Conservation (phyloP, 768 basidiomycete genomes). For the Artomyces pyxidatus region DNA sequence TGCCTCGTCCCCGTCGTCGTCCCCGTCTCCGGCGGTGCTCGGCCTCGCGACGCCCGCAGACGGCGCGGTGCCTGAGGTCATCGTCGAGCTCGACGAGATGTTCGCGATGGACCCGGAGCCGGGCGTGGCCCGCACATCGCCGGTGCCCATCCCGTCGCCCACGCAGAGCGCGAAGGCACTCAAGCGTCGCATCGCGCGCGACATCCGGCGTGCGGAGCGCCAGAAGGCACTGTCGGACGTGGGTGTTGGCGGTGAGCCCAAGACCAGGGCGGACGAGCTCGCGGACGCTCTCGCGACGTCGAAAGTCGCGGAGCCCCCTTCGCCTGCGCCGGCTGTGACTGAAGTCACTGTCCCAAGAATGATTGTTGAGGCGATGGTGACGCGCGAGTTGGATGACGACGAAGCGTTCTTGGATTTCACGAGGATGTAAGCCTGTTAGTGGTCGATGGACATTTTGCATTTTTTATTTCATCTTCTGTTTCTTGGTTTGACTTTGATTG, state of each 20-base stretch:
- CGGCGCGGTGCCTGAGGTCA: background rate
- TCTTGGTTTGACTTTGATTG: too few species aligned
- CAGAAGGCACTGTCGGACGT: constrained; percentile 20
- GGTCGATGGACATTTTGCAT: too few species aligned
- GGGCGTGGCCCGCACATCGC: background rate
- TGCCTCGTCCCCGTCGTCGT: background rate
- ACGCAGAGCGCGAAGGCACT: constrained; percentile 1
- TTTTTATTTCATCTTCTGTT: background rate
- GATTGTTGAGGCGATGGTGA: constrained; percentile 76
- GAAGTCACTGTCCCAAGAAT: constrained; percentile 38
- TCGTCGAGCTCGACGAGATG: constrained; percentile 20
- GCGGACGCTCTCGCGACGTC: constrained; percentile 15
- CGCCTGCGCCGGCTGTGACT: constrained; percentile 5
- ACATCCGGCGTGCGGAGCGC: constrained; percentile 17
- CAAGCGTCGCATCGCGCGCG: constrained; percentile 3
- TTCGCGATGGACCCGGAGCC: constrained; percentile 43
- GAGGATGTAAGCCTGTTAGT: background rate
- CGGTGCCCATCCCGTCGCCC: background rate
- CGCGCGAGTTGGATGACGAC: constrained; percentile 67
- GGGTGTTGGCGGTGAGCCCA: background rate
- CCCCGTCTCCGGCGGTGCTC: background rate
- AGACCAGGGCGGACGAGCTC: too few species aligned
- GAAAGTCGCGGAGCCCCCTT: constrained; percentile 16
- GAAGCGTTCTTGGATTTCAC: constrained; percentile 70
- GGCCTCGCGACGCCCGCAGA: background rate